Evolutionary conservation across 768 basidiomycete genomes (phyloP).

Genomic region (Chalciporus sphaerocephalus): DNA sequence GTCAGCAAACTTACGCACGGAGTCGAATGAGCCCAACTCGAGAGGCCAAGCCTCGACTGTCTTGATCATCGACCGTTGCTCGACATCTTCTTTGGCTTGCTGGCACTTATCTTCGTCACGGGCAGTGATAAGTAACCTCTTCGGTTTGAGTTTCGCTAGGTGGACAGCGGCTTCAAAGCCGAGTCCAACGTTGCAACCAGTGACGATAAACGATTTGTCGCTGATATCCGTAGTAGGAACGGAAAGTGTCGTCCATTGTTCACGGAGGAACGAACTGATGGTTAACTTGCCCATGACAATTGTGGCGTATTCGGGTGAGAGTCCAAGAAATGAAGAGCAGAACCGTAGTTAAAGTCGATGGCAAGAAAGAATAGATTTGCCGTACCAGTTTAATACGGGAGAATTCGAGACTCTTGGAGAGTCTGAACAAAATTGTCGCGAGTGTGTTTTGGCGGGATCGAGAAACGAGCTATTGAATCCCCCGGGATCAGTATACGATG

Average conservation of each 20-base stretch:
- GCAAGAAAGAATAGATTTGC: too few relatives aligned
- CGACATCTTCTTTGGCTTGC: slow-evolving; percentile 19
- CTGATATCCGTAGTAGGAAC: slow-evolving; percentile 16
- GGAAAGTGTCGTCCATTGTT: slow-evolving; percentile 29
- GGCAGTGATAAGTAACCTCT: slow-evolving; percentile 23
- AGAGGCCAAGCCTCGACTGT: slow-evolving; percentile 30
- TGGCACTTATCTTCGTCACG: slow-evolving; percentile 21
- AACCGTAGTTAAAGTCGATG: too few relatives aligned
- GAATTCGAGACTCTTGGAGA: too few relatives aligned
- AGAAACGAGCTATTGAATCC: too few relatives aligned
- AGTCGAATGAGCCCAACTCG: slow-evolving; percentile 32
- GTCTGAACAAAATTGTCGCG: too few relatives aligned
- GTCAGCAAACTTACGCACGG: slow-evolving; percentile 31
- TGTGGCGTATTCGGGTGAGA: not conserved
- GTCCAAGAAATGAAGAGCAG: not conserved
- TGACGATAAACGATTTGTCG: slow-evolving; percentile 24
- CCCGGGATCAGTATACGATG: too few relatives aligned
- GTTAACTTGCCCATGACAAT: slow-evolving; percentile 24
- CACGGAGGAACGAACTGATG: slow-evolving; percentile 16
- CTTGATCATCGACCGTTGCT: slow-evolving; percentile 7
- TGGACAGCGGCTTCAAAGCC: slow-evolving; percentile 29
- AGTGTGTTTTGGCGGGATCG: too few relatives aligned
- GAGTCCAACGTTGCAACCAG: slow-evolving; percentile 28
- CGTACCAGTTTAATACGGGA: too few relatives aligned
- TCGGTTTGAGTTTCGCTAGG: slow-evolving; percentile 23